Evolutionary conservation across 2,329 filamentous ascomycete genomes (phyloP), one percentile per base, ranked within the genome.

Genomic region (Helotiales sp.): DNA sequence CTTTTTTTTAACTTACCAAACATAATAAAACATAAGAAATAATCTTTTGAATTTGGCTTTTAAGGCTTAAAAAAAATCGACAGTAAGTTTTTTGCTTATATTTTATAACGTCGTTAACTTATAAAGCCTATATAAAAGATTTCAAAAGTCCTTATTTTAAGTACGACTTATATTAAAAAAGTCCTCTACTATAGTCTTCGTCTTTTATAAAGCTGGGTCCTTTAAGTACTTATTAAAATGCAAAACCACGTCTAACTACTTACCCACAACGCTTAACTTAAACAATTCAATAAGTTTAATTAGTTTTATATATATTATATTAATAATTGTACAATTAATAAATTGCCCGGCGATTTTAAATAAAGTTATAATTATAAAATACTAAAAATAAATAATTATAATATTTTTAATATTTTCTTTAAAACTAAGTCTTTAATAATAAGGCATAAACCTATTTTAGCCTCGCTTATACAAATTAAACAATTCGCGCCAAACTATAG

Each of bases 221-320:
- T 37, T 61, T 28, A 65, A 24, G 22, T 52, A 55, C 30, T 37
- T 8, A 24, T 65, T 34, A n/a, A 65, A 61, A 50, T 50, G 8
- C 40, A 65, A 30, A 22, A 55, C 55, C 37, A 11, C 54, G 40
- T 61, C 57, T 22, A 32, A 43, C 57, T 54, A 15, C 49, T 65
- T 61, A 26, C 34, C 32, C 20, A 65, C 57, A 61, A 47, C 52
- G 40, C 49, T 47, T 26, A 57, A 57, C 32, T 32, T 47, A 17
- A 45, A 57, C n/a, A 30, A 52, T 13, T 65, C 45, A 26, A 65
- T 32, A 45, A 61, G 62, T 24, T 50, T 61, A 28, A 32, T 54
- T 45, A 65, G 55, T 54, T 65, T 57, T 61, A 28, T 28, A 61
- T 65, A 28, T 54, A 28, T 57, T 55, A 37, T n/a, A 55, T 65